Evolutionary conservation across 345 rosid species (phyloP).

Genomic region (Eutrema heterophyllum): DNA sequence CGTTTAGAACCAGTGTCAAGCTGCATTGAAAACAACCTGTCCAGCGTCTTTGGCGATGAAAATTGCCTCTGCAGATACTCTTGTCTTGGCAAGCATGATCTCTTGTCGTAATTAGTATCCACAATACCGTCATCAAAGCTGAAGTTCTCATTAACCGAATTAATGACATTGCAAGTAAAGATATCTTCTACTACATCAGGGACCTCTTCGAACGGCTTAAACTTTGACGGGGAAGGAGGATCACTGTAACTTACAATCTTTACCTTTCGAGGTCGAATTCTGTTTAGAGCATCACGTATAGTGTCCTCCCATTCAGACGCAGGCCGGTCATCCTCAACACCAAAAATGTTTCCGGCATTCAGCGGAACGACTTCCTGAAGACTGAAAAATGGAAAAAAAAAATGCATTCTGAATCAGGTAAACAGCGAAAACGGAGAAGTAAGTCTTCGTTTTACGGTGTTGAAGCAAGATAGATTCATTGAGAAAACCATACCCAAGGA

Average conservation of each 20-base stretch:
- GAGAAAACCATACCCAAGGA: constrained; percentile 48
- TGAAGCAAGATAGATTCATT: not conserved
- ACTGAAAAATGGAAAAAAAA: constrained; percentile 28
- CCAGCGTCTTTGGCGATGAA: constrained; percentile 58
- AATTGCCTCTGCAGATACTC: constrained; percentile 48
- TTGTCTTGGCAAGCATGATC: constrained; percentile 34
- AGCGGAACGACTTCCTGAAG: constrained; percentile 90
- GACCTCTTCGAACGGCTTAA: constrained; percentile 53
- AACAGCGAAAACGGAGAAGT: not conserved
- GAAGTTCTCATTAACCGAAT: not conserved
- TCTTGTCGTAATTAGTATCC: constrained; percentile 7
- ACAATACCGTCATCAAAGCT: constrained; percentile 1
- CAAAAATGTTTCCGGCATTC: constrained; percentile 86
- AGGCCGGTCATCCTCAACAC: constrained; percentile 75
- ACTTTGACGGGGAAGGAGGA: constrained; percentile 85
- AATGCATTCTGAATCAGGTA: not conserved
- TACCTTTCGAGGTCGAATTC: constrained; percentile 37
- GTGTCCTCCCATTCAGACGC: constrained; percentile 73
- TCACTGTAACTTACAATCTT: constrained; percentile 74
- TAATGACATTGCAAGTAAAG: constrained; percentile 36
- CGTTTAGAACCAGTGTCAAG: constrained; percentile 14
- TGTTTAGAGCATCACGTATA: constrained; percentile 57
- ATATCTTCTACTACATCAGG: constrained; percentile 53
- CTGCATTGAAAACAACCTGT: constrained; percentile 23
- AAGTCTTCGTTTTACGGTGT: not conserved